Percentiles rank a stretch among this genome's conserved stretches.
Evolutionary conservation across 352 stramenopile genomes (phyloP).

Genomic region (Pythium brassicae): DNA sequence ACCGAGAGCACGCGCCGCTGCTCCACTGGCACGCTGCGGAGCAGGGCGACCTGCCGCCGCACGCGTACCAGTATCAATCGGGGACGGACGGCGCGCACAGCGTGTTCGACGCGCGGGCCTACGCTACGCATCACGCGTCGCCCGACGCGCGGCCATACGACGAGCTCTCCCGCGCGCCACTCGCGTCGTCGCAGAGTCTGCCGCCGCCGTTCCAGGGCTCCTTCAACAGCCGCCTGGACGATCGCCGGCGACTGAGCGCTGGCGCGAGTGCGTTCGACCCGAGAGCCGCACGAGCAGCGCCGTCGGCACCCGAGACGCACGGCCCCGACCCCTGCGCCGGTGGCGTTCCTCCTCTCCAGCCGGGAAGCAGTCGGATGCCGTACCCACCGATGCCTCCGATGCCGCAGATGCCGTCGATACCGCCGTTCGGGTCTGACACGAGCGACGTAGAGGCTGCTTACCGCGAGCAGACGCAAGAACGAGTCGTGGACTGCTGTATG

Average conservation of each 20-base stretch:
- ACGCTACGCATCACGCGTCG: too few species aligned
- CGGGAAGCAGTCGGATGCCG: constrained; percentile 1
- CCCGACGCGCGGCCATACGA: neutral
- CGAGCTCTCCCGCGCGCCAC: neutral
- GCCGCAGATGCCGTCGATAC: too few species aligned
- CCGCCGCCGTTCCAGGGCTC: neutral
- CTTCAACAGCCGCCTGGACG: neutral
- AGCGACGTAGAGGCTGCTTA: constrained; percentile 14
- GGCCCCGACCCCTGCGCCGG: too few species aligned
- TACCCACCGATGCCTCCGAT: constrained; percentile 15
- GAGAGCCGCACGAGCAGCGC: neutral
- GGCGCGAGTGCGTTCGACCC: constrained; percentile 2
- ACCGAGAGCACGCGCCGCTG: constrained; percentile 20
- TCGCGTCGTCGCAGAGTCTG: constrained; percentile 4
- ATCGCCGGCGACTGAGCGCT: neutral
- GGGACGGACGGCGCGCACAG: constrained; percentile 5
- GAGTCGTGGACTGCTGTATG: constrained; percentile 32
- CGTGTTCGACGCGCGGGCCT: constrained; percentile 4
- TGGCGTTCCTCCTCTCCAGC: neutral
- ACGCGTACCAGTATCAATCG: constrained; percentile 15
- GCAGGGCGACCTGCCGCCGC: constrained; percentile 14
- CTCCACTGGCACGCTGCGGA: constrained; percentile 15
- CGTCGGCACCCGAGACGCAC: neutral
- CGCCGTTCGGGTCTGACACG: constrained; percentile 3
- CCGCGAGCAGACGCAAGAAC: constrained; percentile 18